Evolutionary conservation across 352 stramenopile genomes (phyloP).

Genomic region (Globisporangium spiculum): DNA sequence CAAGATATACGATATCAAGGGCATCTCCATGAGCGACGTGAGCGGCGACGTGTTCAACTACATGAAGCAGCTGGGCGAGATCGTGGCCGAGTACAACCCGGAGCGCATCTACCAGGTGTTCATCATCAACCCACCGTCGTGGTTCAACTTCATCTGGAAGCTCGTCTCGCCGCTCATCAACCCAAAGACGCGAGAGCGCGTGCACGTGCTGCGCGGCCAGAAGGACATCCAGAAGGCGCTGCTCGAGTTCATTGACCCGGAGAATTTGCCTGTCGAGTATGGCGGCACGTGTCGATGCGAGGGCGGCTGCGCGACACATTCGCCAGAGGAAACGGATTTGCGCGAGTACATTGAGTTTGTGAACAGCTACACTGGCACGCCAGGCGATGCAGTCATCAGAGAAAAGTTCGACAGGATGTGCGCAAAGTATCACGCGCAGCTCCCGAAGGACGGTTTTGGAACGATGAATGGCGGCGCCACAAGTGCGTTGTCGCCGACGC

Average conservation of each 20-base stretch:
- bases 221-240: constrained; percentile 73
- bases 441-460: constrained; percentile 18
- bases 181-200: constrained; percentile 67
- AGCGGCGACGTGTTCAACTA: constrained; percentile 66
- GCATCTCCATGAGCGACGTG: constrained; percentile 73
- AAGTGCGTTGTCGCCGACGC: background rate
- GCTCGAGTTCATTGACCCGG: constrained; percentile 59
- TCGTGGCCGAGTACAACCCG: constrained; percentile 68
- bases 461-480: background rate
- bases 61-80: constrained; percentile 61
- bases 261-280: constrained; percentile 66
- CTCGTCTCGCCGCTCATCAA: constrained; percentile 69
- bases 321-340: constrained; percentile 65
- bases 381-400: constrained; percentile 23
- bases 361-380: constrained; percentile 38
- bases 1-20: constrained; percentile 74
- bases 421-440: constrained; percentile 45
- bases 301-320: constrained; percentile 57
- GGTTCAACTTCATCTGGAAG: constrained; percentile 84
- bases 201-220: constrained; percentile 58
- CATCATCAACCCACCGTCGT: constrained; percentile 67
- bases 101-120: constrained; percentile 73
- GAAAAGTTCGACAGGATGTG: constrained; percentile 41
- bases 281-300: constrained; percentile 58
- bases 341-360: constrained; percentile 56